Percentiles rank a stretch among this genome's conserved stretches.
Conservation (phyloP, 148 eudicot species). For the Heliamphora exappendiculata region DNA sequence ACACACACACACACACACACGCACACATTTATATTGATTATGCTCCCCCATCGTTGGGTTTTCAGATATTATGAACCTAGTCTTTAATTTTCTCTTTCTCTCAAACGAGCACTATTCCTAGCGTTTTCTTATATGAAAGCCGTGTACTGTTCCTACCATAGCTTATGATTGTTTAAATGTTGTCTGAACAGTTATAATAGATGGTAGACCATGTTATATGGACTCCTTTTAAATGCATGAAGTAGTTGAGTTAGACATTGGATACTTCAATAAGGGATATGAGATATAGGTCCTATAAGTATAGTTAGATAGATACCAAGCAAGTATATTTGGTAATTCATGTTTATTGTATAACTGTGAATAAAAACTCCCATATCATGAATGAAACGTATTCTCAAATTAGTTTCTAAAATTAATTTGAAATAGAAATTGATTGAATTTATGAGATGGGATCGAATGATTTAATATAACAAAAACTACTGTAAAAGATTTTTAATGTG, state of each 20-base stretch:
- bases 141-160: background rate
- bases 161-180: background rate
- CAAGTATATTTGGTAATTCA: background rate
- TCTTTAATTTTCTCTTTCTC: no score
- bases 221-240: no score
- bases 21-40: background rate
- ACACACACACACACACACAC: no score
- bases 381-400: no score
- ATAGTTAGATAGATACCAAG: background rate
- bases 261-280: background rate
- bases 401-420: no score
- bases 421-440: no score
- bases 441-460: no score
- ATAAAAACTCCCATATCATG: no score
- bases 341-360: background rate
- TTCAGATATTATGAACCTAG: background rate
- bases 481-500: no score
- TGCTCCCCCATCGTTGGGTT: background rate
- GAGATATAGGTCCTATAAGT: background rate
- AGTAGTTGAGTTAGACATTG: no score
- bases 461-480: no score
- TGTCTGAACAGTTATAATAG: background rate
- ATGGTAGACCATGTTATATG: no score
- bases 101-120: background rate
- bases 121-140: background rate